Evolutionary conservation across 2,329 filamentous ascomycete genomes (phyloP), one percentile per base, ranked within the genome.

Genomic region (Fusarium sp.): DNA sequence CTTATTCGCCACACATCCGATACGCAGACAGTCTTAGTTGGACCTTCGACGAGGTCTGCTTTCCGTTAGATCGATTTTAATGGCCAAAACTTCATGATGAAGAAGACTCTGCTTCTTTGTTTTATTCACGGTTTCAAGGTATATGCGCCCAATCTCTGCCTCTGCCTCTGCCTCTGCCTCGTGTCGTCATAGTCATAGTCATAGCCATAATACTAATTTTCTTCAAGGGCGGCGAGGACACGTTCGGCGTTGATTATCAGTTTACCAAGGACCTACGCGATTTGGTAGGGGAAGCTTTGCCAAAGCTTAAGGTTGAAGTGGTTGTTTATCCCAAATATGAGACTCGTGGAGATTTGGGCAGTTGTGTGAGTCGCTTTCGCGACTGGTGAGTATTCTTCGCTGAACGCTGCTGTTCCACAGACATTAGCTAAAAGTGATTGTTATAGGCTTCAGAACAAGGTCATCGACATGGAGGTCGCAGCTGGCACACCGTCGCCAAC

Each of bases 41-140:
- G 36, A 52, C n/a, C 29, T 36, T 35, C 7, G 27, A 29, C 45
- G 11, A 22, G 57, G 31, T 25, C 15, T 50, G 20, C 13, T 33
- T 56, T 46, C 25, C 17, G 18, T 27, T 44, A 41, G 33, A 62
- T 39, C 25, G 35, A 35, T 59, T 54, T 55, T 44, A 33, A 60
- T 73, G 60, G 53, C 56, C 65, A 62, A 45, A 42, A 42, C 45
- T 57, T 62, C 42, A 80, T 60, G 53, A 83, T 83, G 81, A 93
- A 92, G 85, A 94, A 93, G 84, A 96, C 93, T 65, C 83, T 97
- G 41, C 83, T 97, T 42, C 84, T 97, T 66, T 93, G 92, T 79
- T 96, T 96, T 81, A 93, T 96, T 68, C 94, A 97, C 81, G 94
- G 94, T 79, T 97, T 97, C 88, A 94, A 96, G 87, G 89, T 90